Conservation (phyloP, 257 asterid genomes). For the Solanum clarkiae region DNA sequence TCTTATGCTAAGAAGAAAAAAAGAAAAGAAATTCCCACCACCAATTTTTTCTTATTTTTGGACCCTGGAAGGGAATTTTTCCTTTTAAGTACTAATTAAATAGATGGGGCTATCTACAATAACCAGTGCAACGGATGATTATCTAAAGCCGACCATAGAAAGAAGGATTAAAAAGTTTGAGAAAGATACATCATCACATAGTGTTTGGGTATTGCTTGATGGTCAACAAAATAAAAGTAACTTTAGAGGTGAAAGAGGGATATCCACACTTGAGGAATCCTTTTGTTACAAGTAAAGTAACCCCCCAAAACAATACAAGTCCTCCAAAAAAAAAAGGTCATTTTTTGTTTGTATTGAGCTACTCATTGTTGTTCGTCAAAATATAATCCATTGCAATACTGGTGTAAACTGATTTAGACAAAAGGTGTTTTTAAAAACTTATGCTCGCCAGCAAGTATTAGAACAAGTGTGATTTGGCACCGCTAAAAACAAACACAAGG, state of each 20-base stretch:
- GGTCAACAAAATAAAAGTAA: conserved; percentile 2
- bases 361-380: background rate
- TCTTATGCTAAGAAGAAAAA: background rate
- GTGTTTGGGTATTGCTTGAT: background rate
- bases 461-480: background rate
- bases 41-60: background rate
- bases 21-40: background rate
- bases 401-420: background rate
- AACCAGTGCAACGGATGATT: background rate
- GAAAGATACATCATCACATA: background rate
- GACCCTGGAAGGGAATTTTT: conserved; percentile 17
- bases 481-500: background rate
- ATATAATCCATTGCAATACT: background rate
- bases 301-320: background rate
- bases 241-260: conserved; percentile 1
- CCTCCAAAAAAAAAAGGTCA: background rate
- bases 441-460: background rate
- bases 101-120: background rate
- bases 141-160: conserved; percentile 1
- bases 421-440: background rate
- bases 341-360: background rate
- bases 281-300: background rate
- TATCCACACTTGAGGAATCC: background rate
- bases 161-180: background rate
- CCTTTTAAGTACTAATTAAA: conserved; percentile 8